These are phyloP conservation scores for Acacia pycnantha DNA, from an alignment of 331 rosid species.

Conservation along the genomic window DNA sequence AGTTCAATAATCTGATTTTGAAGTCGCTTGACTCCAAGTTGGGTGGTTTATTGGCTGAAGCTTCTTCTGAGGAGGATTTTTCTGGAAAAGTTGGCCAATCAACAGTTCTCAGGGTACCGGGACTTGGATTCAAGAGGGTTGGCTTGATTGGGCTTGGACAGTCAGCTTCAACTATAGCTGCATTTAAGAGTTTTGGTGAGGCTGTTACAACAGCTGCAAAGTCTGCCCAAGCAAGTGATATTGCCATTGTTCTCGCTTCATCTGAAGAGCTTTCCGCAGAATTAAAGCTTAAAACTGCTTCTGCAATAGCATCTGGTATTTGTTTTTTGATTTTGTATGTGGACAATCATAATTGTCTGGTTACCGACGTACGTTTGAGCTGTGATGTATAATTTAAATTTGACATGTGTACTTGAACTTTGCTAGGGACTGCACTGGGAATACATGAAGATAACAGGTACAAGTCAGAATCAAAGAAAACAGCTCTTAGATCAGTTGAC, in stretches of 20 bases:
- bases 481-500: slow-evolving; percentile 65
- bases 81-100: slow-evolving; percentile 91
- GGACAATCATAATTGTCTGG: slow-evolving; percentile 23
- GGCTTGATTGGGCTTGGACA: slow-evolving; percentile 90
- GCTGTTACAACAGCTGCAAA: slow-evolving; percentile 83
- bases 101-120: slow-evolving; percentile 66
- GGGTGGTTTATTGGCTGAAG: slow-evolving; percentile 82
- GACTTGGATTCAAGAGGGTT: slow-evolving; percentile 81
- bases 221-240: slow-evolving; percentile 68
- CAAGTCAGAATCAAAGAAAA: slow-evolving; percentile 79
- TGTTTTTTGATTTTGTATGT: not conserved
- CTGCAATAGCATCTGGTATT: slow-evolving; percentile 84
- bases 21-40: slow-evolving; percentile 56
- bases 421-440: slow-evolving; percentile 79
- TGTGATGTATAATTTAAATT: slow-evolving; percentile 10
- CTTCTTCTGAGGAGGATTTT: slow-evolving; percentile 89
- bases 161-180: slow-evolving; percentile 53
- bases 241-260: slow-evolving; percentile 80
- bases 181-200: slow-evolving; percentile 77
- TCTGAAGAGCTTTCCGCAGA: slow-evolving; percentile 55
- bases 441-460: slow-evolving; percentile 80
- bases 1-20: slow-evolving; percentile 67
- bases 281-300: slow-evolving; percentile 65
- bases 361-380: not conserved
- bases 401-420: slow-evolving; percentile 27